These are phyloP conservation scores for Metschnikowia noctiluminum DNA, from an alignment of 805 yeast species.

Conservation along the genomic window DNA sequence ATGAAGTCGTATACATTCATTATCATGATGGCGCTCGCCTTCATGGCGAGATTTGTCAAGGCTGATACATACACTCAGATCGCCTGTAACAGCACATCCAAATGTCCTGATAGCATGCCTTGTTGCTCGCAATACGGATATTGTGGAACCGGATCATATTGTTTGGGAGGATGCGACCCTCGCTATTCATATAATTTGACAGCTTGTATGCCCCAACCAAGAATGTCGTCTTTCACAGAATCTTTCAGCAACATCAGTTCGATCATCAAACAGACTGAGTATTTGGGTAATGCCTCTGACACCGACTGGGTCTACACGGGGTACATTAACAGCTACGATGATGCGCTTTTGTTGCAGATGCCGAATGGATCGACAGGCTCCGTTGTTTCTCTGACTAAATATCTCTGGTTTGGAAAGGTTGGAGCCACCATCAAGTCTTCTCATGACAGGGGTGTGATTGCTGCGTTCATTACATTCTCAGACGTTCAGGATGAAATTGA, in stretches of 20 bases:
- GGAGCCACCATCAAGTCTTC: constrained; percentile 69
- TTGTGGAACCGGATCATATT: constrained; percentile 74
- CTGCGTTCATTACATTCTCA: constrained; percentile 78
- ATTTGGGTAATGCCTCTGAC: constrained; percentile 68
- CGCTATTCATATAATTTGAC: constrained; percentile 57
- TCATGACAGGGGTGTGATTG: constrained; percentile 72
- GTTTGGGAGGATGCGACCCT: constrained; percentile 89
- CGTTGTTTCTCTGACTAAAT: constrained; percentile 73
- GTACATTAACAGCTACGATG: constrained; percentile 46
- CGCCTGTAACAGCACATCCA: constrained; percentile 48
- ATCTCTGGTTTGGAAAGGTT: constrained; percentile 85
- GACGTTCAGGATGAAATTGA: constrained; percentile 90
- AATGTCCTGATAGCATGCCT: constrained; percentile 78
- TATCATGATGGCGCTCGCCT: constrained; percentile 6
- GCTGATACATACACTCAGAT: constrained; percentile 14
- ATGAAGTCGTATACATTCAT: constrained; percentile 11
- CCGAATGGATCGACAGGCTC: constrained; percentile 73
- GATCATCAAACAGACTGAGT: constrained; percentile 31
- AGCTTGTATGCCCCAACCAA: constrained; percentile 86
- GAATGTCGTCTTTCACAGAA: constrained; percentile 51
- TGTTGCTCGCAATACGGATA: constrained; percentile 82
- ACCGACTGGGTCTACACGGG: constrained; percentile 73
- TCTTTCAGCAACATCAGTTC: constrained; percentile 34
- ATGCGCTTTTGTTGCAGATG: constrained; percentile 66
- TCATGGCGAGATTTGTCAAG: constrained; percentile 7